Conservation (phyloP, 768 basidiomycete genomes). For the Kwoniella bestiolae region DNA sequence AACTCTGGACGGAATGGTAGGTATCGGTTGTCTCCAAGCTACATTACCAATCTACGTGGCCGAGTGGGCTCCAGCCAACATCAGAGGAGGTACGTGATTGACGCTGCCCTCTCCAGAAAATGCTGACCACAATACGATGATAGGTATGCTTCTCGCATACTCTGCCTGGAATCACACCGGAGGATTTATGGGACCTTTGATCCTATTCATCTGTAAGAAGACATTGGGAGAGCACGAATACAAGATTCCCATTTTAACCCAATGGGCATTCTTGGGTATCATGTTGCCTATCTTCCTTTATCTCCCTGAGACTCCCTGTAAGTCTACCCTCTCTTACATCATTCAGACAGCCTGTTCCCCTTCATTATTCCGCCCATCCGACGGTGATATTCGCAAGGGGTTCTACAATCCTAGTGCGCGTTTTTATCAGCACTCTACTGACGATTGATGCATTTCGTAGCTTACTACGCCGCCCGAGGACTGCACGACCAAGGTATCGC, state of each 20-base stretch:
- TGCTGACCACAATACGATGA: no score
- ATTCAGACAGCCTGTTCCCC: no score
- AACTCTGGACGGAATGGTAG: no score
- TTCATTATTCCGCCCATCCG: no score
- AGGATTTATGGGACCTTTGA: constrained; percentile 25
- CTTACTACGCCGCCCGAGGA: constrained; percentile 29
- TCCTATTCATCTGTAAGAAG: constrained; percentile 25
- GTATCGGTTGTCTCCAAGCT: constrained; percentile 27
- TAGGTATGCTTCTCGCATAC: constrained; percentile 26
- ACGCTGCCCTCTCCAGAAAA: no score
- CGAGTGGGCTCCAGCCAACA: constrained; percentile 31
- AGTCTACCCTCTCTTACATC: no score
- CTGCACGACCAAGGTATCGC: constrained; percentile 22
- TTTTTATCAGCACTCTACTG: no score
- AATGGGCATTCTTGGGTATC: constrained; percentile 34
- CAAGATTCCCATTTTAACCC: constrained; percentile 24
- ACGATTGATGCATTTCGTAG: background rate
- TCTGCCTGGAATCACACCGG: constrained; percentile 31
- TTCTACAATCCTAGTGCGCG: no score
- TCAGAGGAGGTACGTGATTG: constrained; percentile 31
- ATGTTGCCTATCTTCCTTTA: constrained; percentile 34
- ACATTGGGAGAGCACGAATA: constrained; percentile 21
- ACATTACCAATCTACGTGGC: constrained; percentile 28
- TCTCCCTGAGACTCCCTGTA: constrained; percentile 35
- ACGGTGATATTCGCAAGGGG: no score